Evolutionary conservation across 2,329 filamentous ascomycete genomes (phyloP).

Genomic region (Beauveria sp.): DNA sequence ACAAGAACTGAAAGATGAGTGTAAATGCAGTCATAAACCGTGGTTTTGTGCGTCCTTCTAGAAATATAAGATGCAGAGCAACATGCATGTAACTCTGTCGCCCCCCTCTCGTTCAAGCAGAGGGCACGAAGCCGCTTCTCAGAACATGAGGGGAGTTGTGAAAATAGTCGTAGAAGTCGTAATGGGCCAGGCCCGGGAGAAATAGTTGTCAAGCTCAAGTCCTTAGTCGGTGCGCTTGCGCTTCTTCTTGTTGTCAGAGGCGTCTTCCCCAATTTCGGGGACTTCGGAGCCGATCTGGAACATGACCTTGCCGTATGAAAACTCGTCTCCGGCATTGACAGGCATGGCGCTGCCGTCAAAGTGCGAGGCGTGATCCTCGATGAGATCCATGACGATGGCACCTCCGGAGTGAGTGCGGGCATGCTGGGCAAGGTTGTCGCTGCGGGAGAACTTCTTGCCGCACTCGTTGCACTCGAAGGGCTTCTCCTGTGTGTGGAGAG

Average conservation of each 20-base stretch:
- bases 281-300: conserved; percentile 74
- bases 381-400: conserved; percentile 82
- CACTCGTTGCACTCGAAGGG: conserved; percentile 97
- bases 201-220: not conserved
- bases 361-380: conserved; percentile 58
- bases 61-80: not conserved
- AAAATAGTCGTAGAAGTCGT: conserved; percentile 9
- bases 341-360: conserved; percentile 37
- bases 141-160: not conserved
- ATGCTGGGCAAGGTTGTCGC: conserved; percentile 95
- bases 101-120: not conserved
- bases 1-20: conserved; percentile 35
- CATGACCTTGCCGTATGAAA: conserved; percentile 66
- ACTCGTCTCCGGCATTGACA: conserved; percentile 48
- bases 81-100: not conserved
- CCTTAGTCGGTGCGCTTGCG: conserved; percentile 68
- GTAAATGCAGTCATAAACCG: conserved; percentile 14
- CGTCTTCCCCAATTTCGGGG: conserved; percentile 51
- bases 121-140: not conserved
- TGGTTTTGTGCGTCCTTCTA: conserved; percentile 6
- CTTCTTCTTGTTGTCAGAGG: conserved; percentile 43
- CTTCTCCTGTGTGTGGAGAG: conserved; percentile 97
- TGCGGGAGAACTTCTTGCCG: conserved; percentile 98
- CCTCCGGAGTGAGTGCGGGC: conserved; percentile 87
- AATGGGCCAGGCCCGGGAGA: conserved; percentile 1